Conservation (phyloP, 1,139 yeast species). For the Fermentozyma sake region DNA sequence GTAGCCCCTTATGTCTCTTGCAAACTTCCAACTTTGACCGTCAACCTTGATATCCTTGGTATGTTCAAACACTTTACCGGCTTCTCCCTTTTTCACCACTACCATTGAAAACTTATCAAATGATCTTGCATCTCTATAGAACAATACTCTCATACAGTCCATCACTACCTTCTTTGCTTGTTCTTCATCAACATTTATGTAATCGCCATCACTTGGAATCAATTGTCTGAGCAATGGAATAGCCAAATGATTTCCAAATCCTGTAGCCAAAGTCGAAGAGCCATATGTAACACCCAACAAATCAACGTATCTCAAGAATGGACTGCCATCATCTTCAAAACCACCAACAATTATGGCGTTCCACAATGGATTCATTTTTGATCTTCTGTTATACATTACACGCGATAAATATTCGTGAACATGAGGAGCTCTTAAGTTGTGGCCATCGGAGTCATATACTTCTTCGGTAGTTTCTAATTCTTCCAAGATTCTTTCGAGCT, state of each 20-base stretch:
- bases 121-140: conserved; percentile 95
- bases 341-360: conserved; percentile 92
- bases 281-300: conserved; percentile 87
- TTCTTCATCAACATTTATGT: conserved; percentile 60
- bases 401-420: conserved; percentile 84
- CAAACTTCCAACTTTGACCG: conserved; percentile 89
- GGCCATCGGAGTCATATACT: conserved; percentile 77
- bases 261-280: conserved; percentile 89
- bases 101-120: conserved; percentile 81
- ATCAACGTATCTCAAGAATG: conserved; percentile 82
- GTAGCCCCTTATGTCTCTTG: conserved; percentile 82
- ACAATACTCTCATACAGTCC: conserved; percentile 91
- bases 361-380: conserved; percentile 96
- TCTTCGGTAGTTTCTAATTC: conserved; percentile 72
- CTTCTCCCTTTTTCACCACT: conserved; percentile 56
- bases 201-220: conserved; percentile 76
- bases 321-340: conserved; percentile 59
- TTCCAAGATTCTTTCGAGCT: conserved; percentile 68
- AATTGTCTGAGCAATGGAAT: conserved; percentile 84
- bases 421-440: conserved; percentile 74
- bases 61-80: conserved; percentile 38
- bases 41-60: conserved; percentile 65
- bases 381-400: conserved; percentile 81
- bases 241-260: conserved; percentile 94
- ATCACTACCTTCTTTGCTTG: conserved; percentile 72